Base-by-base conservation (phyloP, 2,329 filamentous ascomycete genomes). In the Alternaria ethzedia region DNA sequence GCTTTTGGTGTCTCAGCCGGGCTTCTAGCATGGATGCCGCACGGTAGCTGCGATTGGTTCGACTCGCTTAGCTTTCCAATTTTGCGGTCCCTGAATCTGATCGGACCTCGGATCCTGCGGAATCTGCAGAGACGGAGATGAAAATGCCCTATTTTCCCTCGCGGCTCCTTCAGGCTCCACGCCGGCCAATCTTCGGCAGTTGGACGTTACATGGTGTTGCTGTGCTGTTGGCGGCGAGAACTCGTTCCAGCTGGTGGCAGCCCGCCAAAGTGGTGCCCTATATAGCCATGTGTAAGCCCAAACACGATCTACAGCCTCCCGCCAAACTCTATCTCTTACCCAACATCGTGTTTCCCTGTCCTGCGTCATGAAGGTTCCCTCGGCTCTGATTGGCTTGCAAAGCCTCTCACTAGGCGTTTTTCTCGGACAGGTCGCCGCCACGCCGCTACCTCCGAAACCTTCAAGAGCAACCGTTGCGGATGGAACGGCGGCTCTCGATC, bases 401-500 rank as follows among this genome's bases (percentile, higher is more conserved):
- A 59, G 52, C 56, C 60, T 66, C 21, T 60, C 56, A 11, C 43
- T 66, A 36, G 56, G 44, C n/a, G 41, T 61, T 26, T 41, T 64
- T n/a, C 21, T 61, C 45, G 61, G 57, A 25, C 57, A 64, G 17
- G 59, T 49, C 26, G 45, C 46, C 32, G 56, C 47, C 21, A 71
- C 49, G 17, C 64, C 63, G 51, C 50, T 65, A 47, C 59, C 64
- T 30, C 55, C 46, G 36, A 56, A 56, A 36, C 54, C 60, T 26
- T 65, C 50, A 15, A 63, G 51, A 56, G 59, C 54, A 47, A 32
- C 26, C 13, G 58, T 59, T 15, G 30, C 30, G 28, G 54, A 54
- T 11, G 67, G 66, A 3, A 59, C 54, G 41, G 68, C 68, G 30
- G 54, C 50, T 23, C 68, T 73, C 25, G 36, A 41, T 21, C 63